Evolutionary conservation across 768 basidiomycete genomes (phyloP), one percentile per base, ranked within the genome.

Genomic region (Brasilioporus rufonigricans): DNA sequence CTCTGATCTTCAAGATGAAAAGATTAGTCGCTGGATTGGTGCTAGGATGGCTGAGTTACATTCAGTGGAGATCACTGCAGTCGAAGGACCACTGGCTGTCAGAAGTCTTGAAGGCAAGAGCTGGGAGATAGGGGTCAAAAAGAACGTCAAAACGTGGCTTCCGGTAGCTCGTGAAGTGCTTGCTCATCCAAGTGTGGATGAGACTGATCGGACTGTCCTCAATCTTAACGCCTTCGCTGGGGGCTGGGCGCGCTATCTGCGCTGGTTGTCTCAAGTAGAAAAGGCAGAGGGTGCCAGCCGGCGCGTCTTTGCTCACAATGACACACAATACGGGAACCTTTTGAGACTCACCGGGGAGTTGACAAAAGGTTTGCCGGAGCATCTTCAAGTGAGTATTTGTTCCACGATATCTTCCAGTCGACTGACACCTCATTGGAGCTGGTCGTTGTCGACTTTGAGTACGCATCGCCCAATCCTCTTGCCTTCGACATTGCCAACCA

Each of bases 361-460:
- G 32, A 76, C 79, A 48, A 76, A 80, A 51, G 79, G 78, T n/a
- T 65, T 75, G 24, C 84, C 89, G 23, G 84, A 86, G 48, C 92
- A 95, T 69, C 85, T 85, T 52, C 84, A 89, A 77, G 91, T 92
- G 61, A 53, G 63, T 59, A 76, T 71, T 24, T 40, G 50, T 52
- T 32, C 48, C 32, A 49, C 14, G 9, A 48, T 16, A n/a, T 26
- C 44, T 39, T 29, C 24, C 26, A 32, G 19, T n/a, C 14, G 39
- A 44, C 58, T 66, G 47, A 71, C 54, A 14, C 48, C n/a, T 44
- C 46, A n/a, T 40, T 21, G 38, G 58, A 95, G 90, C 85, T 96
- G 58, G 90, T 96, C 67, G 91, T 96, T 33, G 93, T 97, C 59
- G 97, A 99, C 73, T 98, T 98, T 68, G 97, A 99, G 74, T 99